Evolutionary conservation across 2,329 filamentous ascomycete species (phyloP).

Genomic region (Fusarium brevicatenulatum): DNA sequence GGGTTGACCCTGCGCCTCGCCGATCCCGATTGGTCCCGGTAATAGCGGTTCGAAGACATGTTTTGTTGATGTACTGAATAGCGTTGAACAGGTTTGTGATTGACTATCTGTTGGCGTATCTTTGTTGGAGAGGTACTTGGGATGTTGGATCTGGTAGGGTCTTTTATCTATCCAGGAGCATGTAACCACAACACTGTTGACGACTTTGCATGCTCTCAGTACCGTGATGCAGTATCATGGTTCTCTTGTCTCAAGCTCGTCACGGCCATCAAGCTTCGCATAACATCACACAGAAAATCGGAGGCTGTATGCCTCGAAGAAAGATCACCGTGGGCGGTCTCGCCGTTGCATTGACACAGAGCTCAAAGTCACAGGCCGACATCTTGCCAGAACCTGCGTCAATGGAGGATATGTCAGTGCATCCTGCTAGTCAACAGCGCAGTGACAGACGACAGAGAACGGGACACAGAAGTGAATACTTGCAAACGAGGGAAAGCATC

Average conservation of each 20-base stretch:
- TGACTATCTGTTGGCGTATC: background rate
- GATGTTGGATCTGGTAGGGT: fast-evolving
- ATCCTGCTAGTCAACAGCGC: fast-evolving
- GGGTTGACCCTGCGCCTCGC: fast-evolving
- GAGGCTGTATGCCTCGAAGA: fast-evolving
- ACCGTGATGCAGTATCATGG: background rate
- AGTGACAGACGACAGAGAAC: background rate
- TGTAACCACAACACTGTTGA: too few species aligned
- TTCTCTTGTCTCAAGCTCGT: fast-evolving
- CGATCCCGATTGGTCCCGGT: background rate
- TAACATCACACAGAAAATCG: fast-evolving
- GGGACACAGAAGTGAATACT: too few species aligned
- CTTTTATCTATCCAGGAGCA: background rate
- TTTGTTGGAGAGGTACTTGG: fast-evolving
- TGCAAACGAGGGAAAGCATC: background rate
- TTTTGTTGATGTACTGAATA: background rate
- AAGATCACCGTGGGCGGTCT: fast-evolving
- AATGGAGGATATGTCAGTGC: background rate
- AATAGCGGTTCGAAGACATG: background rate
- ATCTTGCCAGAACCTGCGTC: fast-evolving
- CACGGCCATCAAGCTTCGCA: fast-evolving
- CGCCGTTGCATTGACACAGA: fast-evolving
- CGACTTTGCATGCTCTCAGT: fast-evolving
- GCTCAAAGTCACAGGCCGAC: fast-evolving
- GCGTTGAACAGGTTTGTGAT: background rate